Evolutionary conservation across 768 basidiomycete species (phyloP), one percentile per base, ranked within the genome.

Genomic region (Boletus rex-veris): DNA sequence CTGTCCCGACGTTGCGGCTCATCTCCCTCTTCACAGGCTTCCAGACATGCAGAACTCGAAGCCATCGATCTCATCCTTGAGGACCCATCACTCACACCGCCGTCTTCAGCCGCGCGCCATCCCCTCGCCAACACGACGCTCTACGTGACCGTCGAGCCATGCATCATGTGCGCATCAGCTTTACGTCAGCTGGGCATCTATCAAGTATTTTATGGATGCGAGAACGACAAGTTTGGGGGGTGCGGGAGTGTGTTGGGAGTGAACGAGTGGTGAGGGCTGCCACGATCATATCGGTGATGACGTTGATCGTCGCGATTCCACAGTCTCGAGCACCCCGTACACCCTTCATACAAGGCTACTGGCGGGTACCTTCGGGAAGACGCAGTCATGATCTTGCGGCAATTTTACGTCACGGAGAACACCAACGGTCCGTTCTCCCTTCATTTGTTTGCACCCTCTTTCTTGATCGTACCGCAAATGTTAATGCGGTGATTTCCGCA

Each of bases 131-230:
- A 82, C 10, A 95, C 92, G 19, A 90, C 84, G 3, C 82, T 98
- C 28, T 99, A 98, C 69, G 97, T 98, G 48, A 99, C 97, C 5
- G 97, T 99, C 49, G 96, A 99, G 72, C 97, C 96, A 0, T 99
- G 97, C 72, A 93, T 98, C 69, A 98, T 98, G 97, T 99, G 97
- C 60, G 92, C 94, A 12, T 93, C 92, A 21, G 97, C 96, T 11
- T 79, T 99, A 33, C 82, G 96, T 50, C 97, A 98, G 72, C 72
- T 96, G 57, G 95, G 95, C 15, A 92, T 99, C 62, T 85, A 84
- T 53, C 79, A 87, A 58, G 96, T 98, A 7, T 89, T 84, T 55
- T 98, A 91, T 67, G 97, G 97, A 2, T 96, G 93, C 69, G 88
- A 81, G 19, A 99, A 99, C 69, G 96, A 97, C 58, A 80, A 94